Conservation (phyloP, 495 filamentous ascomycete genomes). For the Aspergillus cristatus region DNA sequence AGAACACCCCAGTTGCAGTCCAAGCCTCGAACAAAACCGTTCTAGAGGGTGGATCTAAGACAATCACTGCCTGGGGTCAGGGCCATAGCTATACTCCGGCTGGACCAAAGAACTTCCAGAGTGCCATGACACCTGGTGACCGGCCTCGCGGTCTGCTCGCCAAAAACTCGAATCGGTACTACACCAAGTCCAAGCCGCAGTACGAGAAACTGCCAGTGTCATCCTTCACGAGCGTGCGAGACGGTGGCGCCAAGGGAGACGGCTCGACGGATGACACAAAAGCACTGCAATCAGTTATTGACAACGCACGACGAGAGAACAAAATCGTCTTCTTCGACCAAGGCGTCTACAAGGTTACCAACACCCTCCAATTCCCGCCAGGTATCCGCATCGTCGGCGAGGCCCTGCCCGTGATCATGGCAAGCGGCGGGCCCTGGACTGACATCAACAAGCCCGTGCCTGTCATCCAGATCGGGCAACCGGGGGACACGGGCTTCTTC, state of each 20-base stretch:
- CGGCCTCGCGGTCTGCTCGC: conserved; percentile 31
- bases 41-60: conserved; percentile 49
- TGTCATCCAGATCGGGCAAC: conserved; percentile 53
- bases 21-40: conserved; percentile 41
- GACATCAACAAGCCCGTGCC: conserved; percentile 53
- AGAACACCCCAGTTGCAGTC: conserved; percentile 51
- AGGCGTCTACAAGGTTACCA: conserved; percentile 39
- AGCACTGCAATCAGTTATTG: conserved; percentile 38
- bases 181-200: conserved; percentile 45
- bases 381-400: conserved; percentile 41
- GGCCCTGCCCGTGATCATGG: conserved; percentile 55
- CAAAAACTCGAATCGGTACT: conserved; percentile 32
- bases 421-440: conserved; percentile 50
- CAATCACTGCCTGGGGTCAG: conserved; percentile 46
- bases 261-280: conserved; percentile 58
- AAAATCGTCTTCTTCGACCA: conserved; percentile 43
- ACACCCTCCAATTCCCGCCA: conserved; percentile 35
- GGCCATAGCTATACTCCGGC: conserved; percentile 41
- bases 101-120: conserved; percentile 34
- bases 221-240: conserved; percentile 52
- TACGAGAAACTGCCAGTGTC: conserved; percentile 40
- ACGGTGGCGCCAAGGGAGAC: conserved; percentile 56
- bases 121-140: conserved; percentile 21
- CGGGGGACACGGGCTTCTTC: conserved; percentile 41
- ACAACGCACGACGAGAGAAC: conserved; percentile 23